phyloP scores from a whole-genome alignment of 2,329 filamentous ascomycete species.

The Biscogniauxia mediterranea region DNA sequence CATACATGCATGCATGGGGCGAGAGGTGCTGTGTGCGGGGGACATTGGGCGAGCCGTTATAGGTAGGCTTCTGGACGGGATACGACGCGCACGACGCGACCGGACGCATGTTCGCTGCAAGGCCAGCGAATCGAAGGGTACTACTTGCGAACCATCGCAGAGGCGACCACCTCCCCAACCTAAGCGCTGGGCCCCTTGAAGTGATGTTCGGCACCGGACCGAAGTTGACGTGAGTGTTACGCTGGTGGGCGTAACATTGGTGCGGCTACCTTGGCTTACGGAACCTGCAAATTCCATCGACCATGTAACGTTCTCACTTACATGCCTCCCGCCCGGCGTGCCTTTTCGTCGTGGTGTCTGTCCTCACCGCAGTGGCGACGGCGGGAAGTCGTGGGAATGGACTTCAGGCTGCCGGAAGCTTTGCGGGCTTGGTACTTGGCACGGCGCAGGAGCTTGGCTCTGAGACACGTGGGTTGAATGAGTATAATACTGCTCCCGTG shows the following conservation, averaged over 20 bases:
- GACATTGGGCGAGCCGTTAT: neutral
- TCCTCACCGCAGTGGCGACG: neutral
- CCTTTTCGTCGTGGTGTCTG: slow-evolving; percentile 17
- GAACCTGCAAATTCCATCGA: slow-evolving; percentile 12
- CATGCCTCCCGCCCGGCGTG: slow-evolving; percentile 20
- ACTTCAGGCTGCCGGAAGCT: slow-evolving; percentile 35
- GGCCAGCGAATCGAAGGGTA: neutral
- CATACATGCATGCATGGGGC: neutral
- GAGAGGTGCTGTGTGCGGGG: neutral
- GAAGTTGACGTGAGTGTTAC: neutral
- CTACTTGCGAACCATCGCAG: neutral
- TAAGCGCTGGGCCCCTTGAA: neutral
- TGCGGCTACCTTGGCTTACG: neutral
- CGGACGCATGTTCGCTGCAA: neutral
- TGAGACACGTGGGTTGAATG: neutral
- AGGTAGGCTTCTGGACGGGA: neutral
- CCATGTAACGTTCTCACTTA: slow-evolving; percentile 17
- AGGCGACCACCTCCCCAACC: neutral
- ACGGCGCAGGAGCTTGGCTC: neutral
- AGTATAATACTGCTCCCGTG: neutral
- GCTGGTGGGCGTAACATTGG: neutral
- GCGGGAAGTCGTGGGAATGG: slow-evolving; percentile 13
- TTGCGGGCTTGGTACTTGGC: slow-evolving; percentile 23
- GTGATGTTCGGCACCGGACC: neutral
- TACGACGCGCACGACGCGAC: neutral